Percentiles rank a stretch among this genome's conserved stretches.
These are phyloP conservation scores for Hyphopichia burtonii DNA, from an alignment of 1,139 yeast genomes.

Conservation along the genomic window DNA sequence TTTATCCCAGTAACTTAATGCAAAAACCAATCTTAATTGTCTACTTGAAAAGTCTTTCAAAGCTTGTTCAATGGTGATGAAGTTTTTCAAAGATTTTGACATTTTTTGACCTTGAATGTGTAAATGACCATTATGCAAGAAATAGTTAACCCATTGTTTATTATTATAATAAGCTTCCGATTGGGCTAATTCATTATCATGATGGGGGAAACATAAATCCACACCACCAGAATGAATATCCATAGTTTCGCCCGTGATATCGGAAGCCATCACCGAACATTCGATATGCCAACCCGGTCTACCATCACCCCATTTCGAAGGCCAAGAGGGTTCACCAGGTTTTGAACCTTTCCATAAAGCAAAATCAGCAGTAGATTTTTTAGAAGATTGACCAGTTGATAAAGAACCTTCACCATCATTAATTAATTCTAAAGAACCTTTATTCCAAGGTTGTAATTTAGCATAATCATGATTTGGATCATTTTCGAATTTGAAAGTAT, in stretches of 20 bases:
- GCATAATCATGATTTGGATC: constrained; percentile 80
- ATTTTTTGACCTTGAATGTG: constrained; percentile 98
- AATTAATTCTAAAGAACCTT: constrained; percentile 80
- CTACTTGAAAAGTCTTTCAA: constrained; percentile 66
- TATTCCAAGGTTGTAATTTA: constrained; percentile 97
- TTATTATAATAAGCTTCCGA: constrained; percentile 90
- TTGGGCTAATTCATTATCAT: constrained; percentile 97
- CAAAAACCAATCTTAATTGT: constrained; percentile 87
- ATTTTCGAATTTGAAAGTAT: constrained; percentile 77
- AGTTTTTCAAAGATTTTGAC: constrained; percentile 93
- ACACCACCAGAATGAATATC: constrained; percentile 98
- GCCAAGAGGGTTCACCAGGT: constrained; percentile 97
- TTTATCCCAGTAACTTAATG: constrained; percentile 87
- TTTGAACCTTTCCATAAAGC: constrained; percentile 97
- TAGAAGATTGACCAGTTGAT: constrained; percentile 49
- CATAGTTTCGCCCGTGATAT: constrained; percentile 75
- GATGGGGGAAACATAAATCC: constrained; percentile 98
- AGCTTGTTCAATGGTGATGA: constrained; percentile 93
- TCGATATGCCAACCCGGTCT: constrained; percentile 99
- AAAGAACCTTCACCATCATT: constrained; percentile 96
- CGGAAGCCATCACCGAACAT: constrained; percentile 98
- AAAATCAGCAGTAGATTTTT: constrained; percentile 79
- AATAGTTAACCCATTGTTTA: constrained; percentile 94
- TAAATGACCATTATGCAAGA: constrained; percentile 93
- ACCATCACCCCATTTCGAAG: constrained; percentile 94